Evolutionary conservation across 1,284 basidiomycete species (phyloP), one percentile per base, ranked within the genome.

Genomic region (Rhodotorula mucilaginosa): DNA sequence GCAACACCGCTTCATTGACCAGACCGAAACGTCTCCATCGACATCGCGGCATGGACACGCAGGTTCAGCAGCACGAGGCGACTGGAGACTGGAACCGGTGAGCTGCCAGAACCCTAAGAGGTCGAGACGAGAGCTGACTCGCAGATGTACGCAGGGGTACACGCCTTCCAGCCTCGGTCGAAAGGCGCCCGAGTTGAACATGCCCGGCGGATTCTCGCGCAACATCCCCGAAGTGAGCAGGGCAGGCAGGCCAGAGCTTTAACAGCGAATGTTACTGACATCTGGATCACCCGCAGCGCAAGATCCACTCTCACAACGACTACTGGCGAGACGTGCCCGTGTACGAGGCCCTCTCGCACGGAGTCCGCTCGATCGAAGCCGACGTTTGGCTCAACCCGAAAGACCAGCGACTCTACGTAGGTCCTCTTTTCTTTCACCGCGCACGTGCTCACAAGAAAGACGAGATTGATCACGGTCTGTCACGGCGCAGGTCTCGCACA

Each of bases 291-390:
- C n/a, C 4, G 39, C 61, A 71, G 73, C 64, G 77, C 21, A 58
- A 66, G 0, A 71, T 79, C 5, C 78, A 79, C 65, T 77, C 73
- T 8, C 78, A 79, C 68, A 79, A 79, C 52, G 78, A 79, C 67
- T 79, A 79, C 58, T 71, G 72, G 70, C 65, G 75, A 1, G 69
- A 74, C 58, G 62, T 64, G 1, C 77, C 78, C 0, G 69, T 79
- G 12, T 77, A 73, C 58, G 75, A 77, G 5, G 78, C 77, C 0
- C 68, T 79, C 10, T 66, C 77, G 15, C 66, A 77, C 61, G 77
- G 76, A 29, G 76, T 74, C 13, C 57, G 56, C 46, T 73, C 69
- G 57, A 65, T 78, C 59, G 78, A 79, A 58, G 68, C 74, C 12
- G 78, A 79, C 54, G 71, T 78, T 2, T 79, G 78, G 78, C 73